Conservation (phyloP, 176 grass and related monocot species). For the Juncus effusus region DNA sequence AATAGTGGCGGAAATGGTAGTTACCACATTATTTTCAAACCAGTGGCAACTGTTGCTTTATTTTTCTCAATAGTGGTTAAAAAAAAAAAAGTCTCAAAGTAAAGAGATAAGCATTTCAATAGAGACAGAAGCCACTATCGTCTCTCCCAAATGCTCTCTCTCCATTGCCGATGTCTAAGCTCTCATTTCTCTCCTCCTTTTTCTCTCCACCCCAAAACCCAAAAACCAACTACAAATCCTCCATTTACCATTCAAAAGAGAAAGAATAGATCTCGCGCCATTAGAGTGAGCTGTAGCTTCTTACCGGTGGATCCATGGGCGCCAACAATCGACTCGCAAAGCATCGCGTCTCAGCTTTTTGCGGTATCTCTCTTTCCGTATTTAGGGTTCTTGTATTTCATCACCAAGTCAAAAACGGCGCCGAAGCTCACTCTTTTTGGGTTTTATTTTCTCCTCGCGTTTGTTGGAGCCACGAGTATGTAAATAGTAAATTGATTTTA, state of each 20-base stretch:
- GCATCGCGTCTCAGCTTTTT: constrained; percentile 85
- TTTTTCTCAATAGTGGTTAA: too few species aligned
- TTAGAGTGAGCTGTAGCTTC: constrained; percentile 39
- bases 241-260: not conserved
- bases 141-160: constrained; percentile 14
- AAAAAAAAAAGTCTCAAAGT: too few species aligned
- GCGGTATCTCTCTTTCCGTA: constrained; percentile 90
- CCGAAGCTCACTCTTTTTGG: constrained; percentile 85
- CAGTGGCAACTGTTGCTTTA: too few species aligned
- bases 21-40: too few species aligned
- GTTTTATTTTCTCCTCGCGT: constrained; percentile 91
- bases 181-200: constrained; percentile 5
- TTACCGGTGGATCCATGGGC: constrained; percentile 89
- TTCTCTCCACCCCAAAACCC: not conserved
- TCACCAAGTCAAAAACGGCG: constrained; percentile 71
- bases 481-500: not conserved
- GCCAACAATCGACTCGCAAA: constrained; percentile 71
- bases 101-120: constrained; percentile 21
- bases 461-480: constrained; percentile 94
- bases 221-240: constrained; percentile 3
- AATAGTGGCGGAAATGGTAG: too few species aligned
- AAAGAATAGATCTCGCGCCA: not conserved
- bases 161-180: constrained; percentile 12
- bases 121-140: not conserved
- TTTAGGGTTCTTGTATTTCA: constrained; percentile 89